Evolutionary conservation across 2,329 filamentous ascomycete species (phyloP).

Genomic region (Capronia epimyces): DNA sequence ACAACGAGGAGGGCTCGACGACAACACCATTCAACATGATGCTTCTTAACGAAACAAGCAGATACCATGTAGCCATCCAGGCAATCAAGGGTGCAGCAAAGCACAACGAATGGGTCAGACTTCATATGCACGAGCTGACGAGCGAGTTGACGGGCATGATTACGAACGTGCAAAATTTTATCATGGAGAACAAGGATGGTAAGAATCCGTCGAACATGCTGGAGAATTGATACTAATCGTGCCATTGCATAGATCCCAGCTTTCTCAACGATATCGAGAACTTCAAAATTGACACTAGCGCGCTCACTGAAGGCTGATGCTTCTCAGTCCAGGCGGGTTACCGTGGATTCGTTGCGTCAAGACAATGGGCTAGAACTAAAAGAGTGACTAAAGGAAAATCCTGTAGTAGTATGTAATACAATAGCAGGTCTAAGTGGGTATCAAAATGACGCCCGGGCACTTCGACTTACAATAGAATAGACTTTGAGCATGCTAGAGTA

Average conservation of each 20-base stretch:
- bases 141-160: slow-evolving; percentile 48
- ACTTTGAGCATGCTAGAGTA: no score
- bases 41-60: slow-evolving; percentile 56
- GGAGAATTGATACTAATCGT: not conserved
- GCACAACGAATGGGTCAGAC: slow-evolving; percentile 46
- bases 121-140: slow-evolving; percentile 43
- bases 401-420: not conserved
- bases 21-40: slow-evolving; percentile 68
- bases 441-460: no score
- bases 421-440: no score
- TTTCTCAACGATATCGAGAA: slow-evolving; percentile 23
- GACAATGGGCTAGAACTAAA: no score
- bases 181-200: slow-evolving; percentile 51
- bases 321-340: not conserved
- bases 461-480: no score
- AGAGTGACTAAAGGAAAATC: not conserved
- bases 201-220: slow-evolving; percentile 26
- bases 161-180: slow-evolving; percentile 49
- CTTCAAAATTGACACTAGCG: slow-evolving; percentile 21
- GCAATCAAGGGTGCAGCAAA: slow-evolving; percentile 49
- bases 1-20: slow-evolving; percentile 61
- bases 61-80: slow-evolving; percentile 55
- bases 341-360: not conserved
- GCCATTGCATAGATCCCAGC: slow-evolving; percentile 15
- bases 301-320: slow-evolving; percentile 21